Evolutionary conservation across 371 early-diverging fungal species (phyloP).

Genomic region (Zopfochytrium polystomum): DNA sequence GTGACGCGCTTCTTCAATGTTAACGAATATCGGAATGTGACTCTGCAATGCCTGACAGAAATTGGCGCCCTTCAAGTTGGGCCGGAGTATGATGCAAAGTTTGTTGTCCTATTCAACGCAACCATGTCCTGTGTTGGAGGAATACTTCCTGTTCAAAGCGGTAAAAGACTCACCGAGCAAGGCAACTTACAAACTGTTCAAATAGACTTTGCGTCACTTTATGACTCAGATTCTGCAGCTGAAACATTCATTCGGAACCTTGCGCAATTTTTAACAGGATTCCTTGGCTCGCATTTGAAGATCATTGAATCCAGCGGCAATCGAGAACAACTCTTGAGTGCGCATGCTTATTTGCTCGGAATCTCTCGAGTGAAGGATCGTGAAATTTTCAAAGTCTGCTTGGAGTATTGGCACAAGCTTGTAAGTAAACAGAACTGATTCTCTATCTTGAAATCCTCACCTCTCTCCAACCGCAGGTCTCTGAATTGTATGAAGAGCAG

Average conservation of each 20-base stretch:
- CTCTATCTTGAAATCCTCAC: constrained; percentile 13
- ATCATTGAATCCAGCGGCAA: constrained; percentile 41
- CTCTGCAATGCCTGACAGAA: constrained; percentile 92
- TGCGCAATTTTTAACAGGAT: constrained; percentile 81
- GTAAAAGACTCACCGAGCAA: constrained; percentile 36
- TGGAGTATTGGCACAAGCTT: constrained; percentile 94
- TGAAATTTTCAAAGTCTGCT: constrained; percentile 95
- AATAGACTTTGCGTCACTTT: constrained; percentile 72
- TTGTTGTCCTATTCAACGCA: constrained; percentile 75
- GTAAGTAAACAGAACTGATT: constrained; percentile 57
- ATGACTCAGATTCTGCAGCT: constrained; percentile 83
- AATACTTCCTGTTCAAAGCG: constrained; percentile 66
- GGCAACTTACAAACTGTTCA: neutral
- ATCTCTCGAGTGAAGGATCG: constrained; percentile 91
- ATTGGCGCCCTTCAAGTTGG: constrained; percentile 80
- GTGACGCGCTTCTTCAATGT: constrained; percentile 78
- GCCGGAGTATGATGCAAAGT: constrained; percentile 74
- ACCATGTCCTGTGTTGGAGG: constrained; percentile 67
- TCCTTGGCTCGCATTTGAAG: constrained; percentile 77
- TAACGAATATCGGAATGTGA: constrained; percentile 84
- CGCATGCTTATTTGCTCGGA: constrained; percentile 84
- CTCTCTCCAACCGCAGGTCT: constrained; percentile 41
- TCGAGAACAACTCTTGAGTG: constrained; percentile 67
- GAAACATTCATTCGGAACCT: constrained; percentile 88
- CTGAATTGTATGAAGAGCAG: constrained; percentile 78